Conservation (phyloP, 2,329 filamentous ascomycete genomes). For the Verticillium nonalfalfae region DNA sequence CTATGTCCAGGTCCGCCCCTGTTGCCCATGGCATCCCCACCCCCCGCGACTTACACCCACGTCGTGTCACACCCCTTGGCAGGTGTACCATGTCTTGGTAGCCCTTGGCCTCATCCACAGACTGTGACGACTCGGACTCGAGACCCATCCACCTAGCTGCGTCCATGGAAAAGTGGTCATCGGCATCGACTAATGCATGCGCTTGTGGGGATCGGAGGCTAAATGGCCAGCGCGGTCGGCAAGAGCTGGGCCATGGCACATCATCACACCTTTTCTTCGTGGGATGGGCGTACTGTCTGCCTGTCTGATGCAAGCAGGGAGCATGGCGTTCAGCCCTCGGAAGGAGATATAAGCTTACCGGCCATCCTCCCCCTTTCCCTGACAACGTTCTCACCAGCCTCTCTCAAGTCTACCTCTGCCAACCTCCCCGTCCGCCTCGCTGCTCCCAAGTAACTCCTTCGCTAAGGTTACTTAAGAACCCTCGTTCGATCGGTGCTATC, state of each 20-base stretch:
- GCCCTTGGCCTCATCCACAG: neutral
- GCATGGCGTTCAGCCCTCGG: neutral
- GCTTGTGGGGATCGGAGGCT: constrained; percentile 5
- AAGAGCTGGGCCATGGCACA: constrained; percentile 10
- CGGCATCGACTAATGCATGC: constrained; percentile 10
- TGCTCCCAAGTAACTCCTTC: constrained; percentile 10
- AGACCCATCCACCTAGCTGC: neutral
- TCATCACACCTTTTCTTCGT: constrained; percentile 1
- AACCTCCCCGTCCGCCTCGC: constrained; percentile 7
- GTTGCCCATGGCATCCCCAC: neutral
- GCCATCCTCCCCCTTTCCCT: constrained; percentile 7
- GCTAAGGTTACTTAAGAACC: constrained; percentile 13
- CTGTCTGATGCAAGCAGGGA: neutral
- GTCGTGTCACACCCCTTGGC: constrained; percentile 13
- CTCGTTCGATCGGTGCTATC: constrained; percentile 8
- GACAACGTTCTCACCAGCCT: constrained; percentile 5
- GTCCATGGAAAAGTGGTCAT: constrained; percentile 3
- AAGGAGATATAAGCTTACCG: constrained; percentile 10
- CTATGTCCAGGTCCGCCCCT: neutral
- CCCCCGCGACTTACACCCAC: neutral
- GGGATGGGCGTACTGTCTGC: neutral
- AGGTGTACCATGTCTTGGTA: neutral
- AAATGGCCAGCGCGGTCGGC: neutral
- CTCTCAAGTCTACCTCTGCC: constrained; percentile 5
- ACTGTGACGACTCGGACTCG: neutral